A percentile compares a stretch with the other conserved stretches of the same genome.
Evolutionary conservation across 2,329 filamentous ascomycete species (phyloP).

Genomic region (Pseudogymnoascus sp.): DNA sequence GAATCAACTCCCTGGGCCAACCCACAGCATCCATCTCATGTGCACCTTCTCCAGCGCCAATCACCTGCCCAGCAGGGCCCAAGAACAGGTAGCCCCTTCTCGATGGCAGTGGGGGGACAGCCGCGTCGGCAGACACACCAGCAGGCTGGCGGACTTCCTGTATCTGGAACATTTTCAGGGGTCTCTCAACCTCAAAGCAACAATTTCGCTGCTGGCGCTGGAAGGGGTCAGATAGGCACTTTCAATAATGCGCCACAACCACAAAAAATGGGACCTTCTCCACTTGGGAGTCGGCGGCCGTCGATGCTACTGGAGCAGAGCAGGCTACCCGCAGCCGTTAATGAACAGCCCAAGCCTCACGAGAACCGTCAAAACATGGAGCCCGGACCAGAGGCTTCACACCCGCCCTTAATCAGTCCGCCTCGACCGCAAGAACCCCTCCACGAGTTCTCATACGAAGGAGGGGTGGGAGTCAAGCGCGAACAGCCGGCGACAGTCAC

Average conservation of each 20-base stretch:
- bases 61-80: conserved; percentile 33
- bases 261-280: conserved; percentile 28
- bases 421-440: neutral
- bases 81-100: conserved; percentile 31
- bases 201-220: neutral
- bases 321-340: conserved; percentile 17
- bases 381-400: neutral
- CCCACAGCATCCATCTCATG: conserved; percentile 68
- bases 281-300: conserved; percentile 27
- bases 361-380: conserved; percentile 5
- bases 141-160: conserved; percentile 21
- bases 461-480: conserved; percentile 3
- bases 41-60: conserved; percentile 35
- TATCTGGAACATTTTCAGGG: conserved; percentile 30
- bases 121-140: conserved; percentile 36
- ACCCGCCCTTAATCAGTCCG: neutral
- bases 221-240: neutral
- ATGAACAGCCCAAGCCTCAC: conserved; percentile 15
- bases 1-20: conserved; percentile 92
- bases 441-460: conserved; percentile 1
- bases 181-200: neutral
- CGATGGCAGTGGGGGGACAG: conserved; percentile 24
- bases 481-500: neutral
- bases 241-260: conserved; percentile 15
- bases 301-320: conserved; percentile 28